These are phyloP conservation scores for Phytophthora capsici DNA, from an alignment of 352 stramenopile species.

Conservation along the genomic window DNA sequence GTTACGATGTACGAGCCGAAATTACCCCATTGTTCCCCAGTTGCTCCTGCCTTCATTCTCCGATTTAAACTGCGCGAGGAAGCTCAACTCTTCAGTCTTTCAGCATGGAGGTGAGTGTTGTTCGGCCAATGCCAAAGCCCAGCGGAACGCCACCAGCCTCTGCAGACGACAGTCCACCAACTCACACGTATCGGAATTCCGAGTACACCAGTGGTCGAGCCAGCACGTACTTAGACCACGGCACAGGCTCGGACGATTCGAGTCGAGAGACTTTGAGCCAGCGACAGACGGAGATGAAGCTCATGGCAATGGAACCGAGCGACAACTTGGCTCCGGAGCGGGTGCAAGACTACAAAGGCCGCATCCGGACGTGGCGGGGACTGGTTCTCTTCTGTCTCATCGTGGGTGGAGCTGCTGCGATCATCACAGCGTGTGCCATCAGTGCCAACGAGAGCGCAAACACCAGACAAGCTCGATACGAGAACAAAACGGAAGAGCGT, in stretches of 20 bases:
- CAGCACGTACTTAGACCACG: conserved; percentile 23
- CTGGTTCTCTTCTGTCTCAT: conserved; percentile 59
- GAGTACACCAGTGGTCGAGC: conserved; percentile 32
- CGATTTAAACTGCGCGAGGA: conserved; percentile 25
- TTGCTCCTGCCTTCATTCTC: conserved; percentile 20
- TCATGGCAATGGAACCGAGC: conserved; percentile 55
- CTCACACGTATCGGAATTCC: conserved; percentile 24
- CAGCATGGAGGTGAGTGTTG: conserved; percentile 33
- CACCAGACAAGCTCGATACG: conserved; percentile 26
- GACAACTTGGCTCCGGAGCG: conserved; percentile 37
- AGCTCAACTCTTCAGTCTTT: conserved; percentile 10
- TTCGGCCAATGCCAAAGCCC: conserved; percentile 30
- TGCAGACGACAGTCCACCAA: background rate
- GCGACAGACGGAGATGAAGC: conserved; percentile 64
- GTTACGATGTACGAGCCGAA: conserved; percentile 9
- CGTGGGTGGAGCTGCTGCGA: conserved; percentile 41
- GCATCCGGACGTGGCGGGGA: conserved; percentile 66
- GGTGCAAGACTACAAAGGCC: conserved; percentile 72
- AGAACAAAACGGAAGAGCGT: conserved; percentile 33
- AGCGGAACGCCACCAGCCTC: background rate
- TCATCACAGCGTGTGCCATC: conserved; percentile 51
- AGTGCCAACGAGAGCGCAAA: conserved; percentile 29
- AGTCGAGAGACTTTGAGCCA: conserved; percentile 16
- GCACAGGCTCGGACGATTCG: conserved; percentile 20
- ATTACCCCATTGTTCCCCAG: too few species aligned